Base-by-base conservation (phyloP, 202 grass and related monocot genomes). In the Digitaria exilis region DNA sequence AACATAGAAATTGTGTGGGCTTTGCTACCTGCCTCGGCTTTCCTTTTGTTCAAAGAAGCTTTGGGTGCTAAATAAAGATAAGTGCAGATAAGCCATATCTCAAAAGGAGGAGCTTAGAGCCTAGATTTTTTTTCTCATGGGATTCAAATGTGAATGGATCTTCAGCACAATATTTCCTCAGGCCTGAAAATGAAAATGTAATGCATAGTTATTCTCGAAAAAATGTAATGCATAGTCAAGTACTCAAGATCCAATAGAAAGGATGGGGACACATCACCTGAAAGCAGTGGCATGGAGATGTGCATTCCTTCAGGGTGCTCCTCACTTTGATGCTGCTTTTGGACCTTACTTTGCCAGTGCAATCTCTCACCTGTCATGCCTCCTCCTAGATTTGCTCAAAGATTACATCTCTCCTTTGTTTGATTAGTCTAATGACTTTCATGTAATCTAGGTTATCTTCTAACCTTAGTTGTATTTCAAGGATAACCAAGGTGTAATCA, bases 311-410 rank as follows among this genome's bases (percentile, higher is more conserved):
- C 77, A 76, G 46, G 80, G 73, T 73, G 57, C 55, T 37, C 32
- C 80, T 62, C 82, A 77, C 82, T 89, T 85, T 57, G 82, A 50
- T 57, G 82, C 45, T 77, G 63, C 87, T 71, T 89, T 69, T 56
- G 52, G 16, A 28, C 26, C 43, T 81, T 46, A 59, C 82, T 89
- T 85, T 81, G 45, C 64, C 70, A 56, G 61, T 75, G 63, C 54
- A 71, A 57, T 77, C 77, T 52, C 77, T 85, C 54, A 85, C 35
- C 52, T 85, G 77, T 65, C 71, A 76, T 25, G 52, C 71, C 71
- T 25, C 80, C 65, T 72, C 82, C 87, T 85, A 84, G 63, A 89
- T 71, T 81, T 85, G 52, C 77, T 81, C 52, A 85, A 84, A 80
- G 51, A 65, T 88, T 48, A 78, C 16, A 19, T 57, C 58, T 88